Conservation (phyloP, 2,329 filamentous ascomycete genomes). For the Mycosphaerelloides madeirae region DNA sequence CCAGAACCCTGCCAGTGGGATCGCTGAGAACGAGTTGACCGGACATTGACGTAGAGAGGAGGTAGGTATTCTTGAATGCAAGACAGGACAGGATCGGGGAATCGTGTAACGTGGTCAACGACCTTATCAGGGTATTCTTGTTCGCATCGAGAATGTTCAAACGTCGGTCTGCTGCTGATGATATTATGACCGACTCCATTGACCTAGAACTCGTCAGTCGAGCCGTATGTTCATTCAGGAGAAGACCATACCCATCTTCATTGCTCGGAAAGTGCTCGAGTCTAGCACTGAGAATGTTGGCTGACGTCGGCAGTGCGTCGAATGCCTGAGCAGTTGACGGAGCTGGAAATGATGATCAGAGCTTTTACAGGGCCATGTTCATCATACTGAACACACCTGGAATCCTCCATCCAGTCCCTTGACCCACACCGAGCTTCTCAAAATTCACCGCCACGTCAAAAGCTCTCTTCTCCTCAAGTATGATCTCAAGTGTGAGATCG, state of each 20-base stretch:
- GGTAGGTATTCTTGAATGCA: conserved; percentile 39
- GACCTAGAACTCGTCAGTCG: background rate
- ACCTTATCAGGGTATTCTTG: conserved; percentile 32
- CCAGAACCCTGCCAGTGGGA: conserved; percentile 37
- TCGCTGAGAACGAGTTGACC: conserved; percentile 51
- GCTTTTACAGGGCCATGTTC: background rate
- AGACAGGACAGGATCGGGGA: conserved; percentile 52
- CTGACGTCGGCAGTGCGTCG: conserved; percentile 40
- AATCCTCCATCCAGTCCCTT: conserved; percentile 43
- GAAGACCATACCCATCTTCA: conserved; percentile 1
- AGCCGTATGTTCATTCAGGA: background rate
- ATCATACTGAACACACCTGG: conserved; percentile 37
- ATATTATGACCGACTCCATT: conserved; percentile 34
- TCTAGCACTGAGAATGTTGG: conserved; percentile 50
- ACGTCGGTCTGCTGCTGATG: conserved; percentile 45
- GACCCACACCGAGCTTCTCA: conserved; percentile 50
- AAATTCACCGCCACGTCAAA: conserved; percentile 54
- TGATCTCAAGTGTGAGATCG: conserved; percentile 53
- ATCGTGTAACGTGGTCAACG: conserved; percentile 42
- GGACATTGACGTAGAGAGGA: conserved; percentile 57
- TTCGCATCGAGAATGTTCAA: conserved; percentile 44
- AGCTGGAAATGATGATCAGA: conserved; percentile 6
- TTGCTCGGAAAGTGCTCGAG: conserved; percentile 23
- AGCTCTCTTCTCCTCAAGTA: conserved; percentile 57
- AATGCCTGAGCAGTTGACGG: conserved; percentile 35